These are phyloP conservation scores for Sporobolomyces pararoseus DNA, from an alignment of 768 basidiomycete species.

Conservation along the genomic window DNA sequence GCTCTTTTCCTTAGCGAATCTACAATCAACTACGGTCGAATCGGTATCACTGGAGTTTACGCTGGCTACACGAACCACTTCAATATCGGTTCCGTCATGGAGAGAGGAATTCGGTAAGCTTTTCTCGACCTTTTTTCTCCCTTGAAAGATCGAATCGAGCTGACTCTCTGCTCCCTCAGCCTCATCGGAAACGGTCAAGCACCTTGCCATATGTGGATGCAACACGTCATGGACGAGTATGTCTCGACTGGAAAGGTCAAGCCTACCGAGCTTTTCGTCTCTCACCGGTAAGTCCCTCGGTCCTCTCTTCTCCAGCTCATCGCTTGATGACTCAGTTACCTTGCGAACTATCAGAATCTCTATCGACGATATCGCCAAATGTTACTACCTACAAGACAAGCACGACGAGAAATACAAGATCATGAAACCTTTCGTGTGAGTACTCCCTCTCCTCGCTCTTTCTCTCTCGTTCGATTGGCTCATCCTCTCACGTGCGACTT, in stretches of 20 bases:
- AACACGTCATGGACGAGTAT: slow-evolving; percentile 57
- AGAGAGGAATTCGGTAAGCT: slow-evolving; percentile 52
- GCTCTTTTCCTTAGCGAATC: background rate
- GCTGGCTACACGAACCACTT: slow-evolving; percentile 64
- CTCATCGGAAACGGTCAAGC: slow-evolving; percentile 67
- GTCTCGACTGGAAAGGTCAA: slow-evolving; percentile 66
- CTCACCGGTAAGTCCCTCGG: slow-evolving; percentile 34
- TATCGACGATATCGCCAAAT: slow-evolving; percentile 61
- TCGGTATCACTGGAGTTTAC: slow-evolving; percentile 68
- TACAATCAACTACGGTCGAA: slow-evolving; percentile 51
- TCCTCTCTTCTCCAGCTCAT: background rate
- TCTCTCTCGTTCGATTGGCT: background rate
- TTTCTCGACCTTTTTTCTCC: background rate
- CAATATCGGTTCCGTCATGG: slow-evolving; percentile 71
- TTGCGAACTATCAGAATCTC: slow-evolving; percentile 52
- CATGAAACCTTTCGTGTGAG: slow-evolving; percentile 25
- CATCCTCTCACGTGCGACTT: background rate
- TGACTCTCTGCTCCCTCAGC: too few species aligned
- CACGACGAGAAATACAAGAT: slow-evolving; percentile 49
- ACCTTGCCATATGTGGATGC: slow-evolving; percentile 26
- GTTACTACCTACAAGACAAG: slow-evolving; percentile 65
- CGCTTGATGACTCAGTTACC: slow-evolving; percentile 52
- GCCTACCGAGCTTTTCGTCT: slow-evolving; percentile 50
- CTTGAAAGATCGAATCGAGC: too few species aligned
- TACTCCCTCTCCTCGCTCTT: background rate